Base-by-base conservation (phyloP, 2,329 filamentous ascomycete genomes). In the Elsinoe fawcettii region DNA sequence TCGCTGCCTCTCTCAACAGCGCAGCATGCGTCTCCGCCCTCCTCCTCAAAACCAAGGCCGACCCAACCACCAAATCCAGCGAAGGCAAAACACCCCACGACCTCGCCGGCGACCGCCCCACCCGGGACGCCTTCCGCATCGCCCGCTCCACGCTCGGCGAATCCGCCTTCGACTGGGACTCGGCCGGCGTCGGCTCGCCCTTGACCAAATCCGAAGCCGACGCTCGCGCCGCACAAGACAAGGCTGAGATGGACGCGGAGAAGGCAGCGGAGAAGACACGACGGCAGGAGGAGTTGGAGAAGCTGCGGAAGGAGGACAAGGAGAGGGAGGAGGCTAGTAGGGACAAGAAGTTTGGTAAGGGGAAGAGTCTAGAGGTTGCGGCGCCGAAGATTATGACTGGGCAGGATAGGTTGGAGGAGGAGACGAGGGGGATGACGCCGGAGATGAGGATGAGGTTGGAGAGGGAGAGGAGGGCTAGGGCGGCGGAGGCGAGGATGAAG, bases 81-180 rank as follows among this genome's bases (percentile, higher is more conserved):
- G 90, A 96, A 60, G 87, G 86, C n/a, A 90, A 87, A 69, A 87
- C 88, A 0, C 73, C 93, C 0, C 97, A 95, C 68, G 90, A 95
- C 57, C 80, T 99, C 1, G 84, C 89, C 0, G 90, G 92, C 41
- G 90, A 97, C 68, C 83, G 90, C 3, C 73, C 85, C 1, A 96
- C 91, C 0, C 83, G 92, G 1, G 91, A 97, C 67, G 88, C 91
- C 0, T 99, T 99, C 74, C 87, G 93, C 1, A 83, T 96, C 1
- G 90, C 90, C 3, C 86, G 93, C 5, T 80, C 82, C 30, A 87
- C 95, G 66, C 77, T 96, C 1, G 91, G 90, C 14, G 90, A 95
- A 67, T 69, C 70, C 0, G 80, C 76, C 16, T 95, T 86, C 83
- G 74, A 88, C 62, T 99, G 93, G 93, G 82, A 87, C 2, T 76